Conservation (phyloP, 2,329 filamentous ascomycete genomes). For the Aspergillus carbonarius region DNA sequence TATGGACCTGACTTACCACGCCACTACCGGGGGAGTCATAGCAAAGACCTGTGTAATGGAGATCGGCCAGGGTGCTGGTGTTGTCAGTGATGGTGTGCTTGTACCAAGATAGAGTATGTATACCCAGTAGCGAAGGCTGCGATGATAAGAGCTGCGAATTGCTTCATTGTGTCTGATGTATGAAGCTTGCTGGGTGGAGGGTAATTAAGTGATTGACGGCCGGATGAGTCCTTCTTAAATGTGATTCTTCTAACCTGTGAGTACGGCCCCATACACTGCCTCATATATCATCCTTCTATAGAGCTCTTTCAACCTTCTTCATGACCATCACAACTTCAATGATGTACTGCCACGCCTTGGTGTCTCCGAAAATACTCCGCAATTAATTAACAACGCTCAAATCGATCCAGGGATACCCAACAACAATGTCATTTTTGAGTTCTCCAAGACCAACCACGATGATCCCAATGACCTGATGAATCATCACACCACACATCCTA, state of each 20-base stretch:
- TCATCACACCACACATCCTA: background rate
- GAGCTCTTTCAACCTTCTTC: background rate
- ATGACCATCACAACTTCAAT: background rate
- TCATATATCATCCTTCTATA: background rate
- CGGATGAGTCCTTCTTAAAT: too few species aligned
- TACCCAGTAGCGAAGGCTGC: conserved; percentile 11
- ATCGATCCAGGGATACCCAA: background rate
- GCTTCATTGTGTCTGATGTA: background rate
- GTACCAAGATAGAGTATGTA: background rate
- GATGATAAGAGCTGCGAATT: conserved; percentile 3
- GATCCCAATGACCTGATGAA: background rate
- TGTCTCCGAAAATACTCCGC: background rate
- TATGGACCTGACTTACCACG: conserved; percentile 9
- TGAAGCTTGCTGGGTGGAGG: too few species aligned
- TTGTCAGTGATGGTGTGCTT: background rate
- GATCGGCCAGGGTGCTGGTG: conserved; percentile 15
- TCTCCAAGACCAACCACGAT: background rate
- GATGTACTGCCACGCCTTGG: background rate
- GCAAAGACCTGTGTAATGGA: conserved; percentile 16
- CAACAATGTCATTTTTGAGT: background rate
- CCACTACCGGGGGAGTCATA: conserved; percentile 11
- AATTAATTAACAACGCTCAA: background rate
- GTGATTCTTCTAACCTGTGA: too few species aligned
- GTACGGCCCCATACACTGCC: background rate
- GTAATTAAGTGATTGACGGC: background rate